Conservation (phyloP, 2,329 filamentous ascomycete species). For the Septoria petroselini region DNA sequence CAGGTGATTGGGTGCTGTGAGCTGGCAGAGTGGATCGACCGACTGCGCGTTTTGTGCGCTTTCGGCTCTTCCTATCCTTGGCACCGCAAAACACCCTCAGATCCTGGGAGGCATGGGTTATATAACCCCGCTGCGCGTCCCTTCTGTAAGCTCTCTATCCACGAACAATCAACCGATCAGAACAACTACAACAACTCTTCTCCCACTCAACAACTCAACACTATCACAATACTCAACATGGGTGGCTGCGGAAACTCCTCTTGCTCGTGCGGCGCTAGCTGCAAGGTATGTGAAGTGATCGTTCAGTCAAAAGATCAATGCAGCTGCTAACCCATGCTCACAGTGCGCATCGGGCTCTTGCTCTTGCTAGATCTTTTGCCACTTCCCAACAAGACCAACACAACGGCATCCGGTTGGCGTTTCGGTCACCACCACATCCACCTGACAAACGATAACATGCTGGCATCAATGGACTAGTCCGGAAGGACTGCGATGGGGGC, state of each 20-base stretch:
- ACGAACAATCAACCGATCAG: neutral
- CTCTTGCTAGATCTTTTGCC: slow-evolving; percentile 24
- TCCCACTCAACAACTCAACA: neutral
- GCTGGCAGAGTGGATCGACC: slow-evolving; percentile 5
- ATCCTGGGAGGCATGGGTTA: neutral
- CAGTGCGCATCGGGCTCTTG: slow-evolving; percentile 33
- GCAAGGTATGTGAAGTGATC: slow-evolving; percentile 6
- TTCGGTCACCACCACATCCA: neutral
- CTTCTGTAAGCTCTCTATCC: neutral
- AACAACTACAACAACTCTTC: neutral
- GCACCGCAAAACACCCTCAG: neutral
- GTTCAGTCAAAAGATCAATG: neutral
- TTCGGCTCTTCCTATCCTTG: neutral
- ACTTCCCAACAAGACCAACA: slow-evolving; percentile 9
- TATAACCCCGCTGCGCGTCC: slow-evolving; percentile 9
- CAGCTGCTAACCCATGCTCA: neutral
- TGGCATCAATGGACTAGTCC: neutral
- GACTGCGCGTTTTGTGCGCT: slow-evolving; percentile 9
- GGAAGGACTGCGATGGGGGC: neutral
- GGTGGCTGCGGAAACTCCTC: slow-evolving; percentile 36
- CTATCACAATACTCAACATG: slow-evolving; percentile 28
- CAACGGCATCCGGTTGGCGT: slow-evolving; percentile 10
- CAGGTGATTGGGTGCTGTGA: slow-evolving; percentile 7
- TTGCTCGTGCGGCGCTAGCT: slow-evolving; percentile 35
- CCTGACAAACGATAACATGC: neutral